These are phyloP conservation scores for Centaurea solstitialis DNA, from an alignment of 129 eudicot genomes.

Conservation along the genomic window DNA sequence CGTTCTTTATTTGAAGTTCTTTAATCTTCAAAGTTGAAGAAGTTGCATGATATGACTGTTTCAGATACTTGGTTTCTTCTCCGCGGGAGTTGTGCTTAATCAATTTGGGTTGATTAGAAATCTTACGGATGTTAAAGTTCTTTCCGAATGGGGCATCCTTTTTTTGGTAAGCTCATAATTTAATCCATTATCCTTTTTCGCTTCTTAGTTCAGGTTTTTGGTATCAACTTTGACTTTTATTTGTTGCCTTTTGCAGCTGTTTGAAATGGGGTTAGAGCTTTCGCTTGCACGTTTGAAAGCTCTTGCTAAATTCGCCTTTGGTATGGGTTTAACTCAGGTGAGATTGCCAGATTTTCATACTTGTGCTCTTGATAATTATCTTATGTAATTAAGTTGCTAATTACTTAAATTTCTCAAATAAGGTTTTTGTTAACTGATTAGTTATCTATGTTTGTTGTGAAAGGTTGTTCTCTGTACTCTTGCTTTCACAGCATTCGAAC, in stretches of 20 bases:
- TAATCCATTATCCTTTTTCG: background rate
- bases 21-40: background rate
- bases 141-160: constrained; percentile 98
- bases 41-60: constrained; percentile 20
- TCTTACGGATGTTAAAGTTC: constrained; percentile 90
- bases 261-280: constrained; percentile 99
- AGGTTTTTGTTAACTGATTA: background rate
- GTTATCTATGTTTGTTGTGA: constrained; percentile 26
- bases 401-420: background rate
- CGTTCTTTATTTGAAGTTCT: background rate
- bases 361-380: background rate
- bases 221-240: constrained; percentile 16
- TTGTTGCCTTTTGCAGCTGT: constrained; percentile 63
- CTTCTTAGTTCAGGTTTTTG: background rate
- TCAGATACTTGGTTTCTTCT: constrained; percentile 99
- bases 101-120: constrained; percentile 94
- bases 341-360: background rate
- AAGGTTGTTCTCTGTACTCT: constrained; percentile 88
- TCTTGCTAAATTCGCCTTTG: constrained; percentile 96
- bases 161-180: constrained; percentile 67
- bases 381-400: background rate
- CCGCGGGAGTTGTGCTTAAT: constrained; percentile 93
- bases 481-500: constrained; percentile 98
- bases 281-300: constrained; percentile 92
- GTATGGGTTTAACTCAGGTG: constrained; percentile 96